Evolutionary conservation across 2,329 filamentous ascomycete species (phyloP).

Genomic region (Exserohilum turcica): DNA sequence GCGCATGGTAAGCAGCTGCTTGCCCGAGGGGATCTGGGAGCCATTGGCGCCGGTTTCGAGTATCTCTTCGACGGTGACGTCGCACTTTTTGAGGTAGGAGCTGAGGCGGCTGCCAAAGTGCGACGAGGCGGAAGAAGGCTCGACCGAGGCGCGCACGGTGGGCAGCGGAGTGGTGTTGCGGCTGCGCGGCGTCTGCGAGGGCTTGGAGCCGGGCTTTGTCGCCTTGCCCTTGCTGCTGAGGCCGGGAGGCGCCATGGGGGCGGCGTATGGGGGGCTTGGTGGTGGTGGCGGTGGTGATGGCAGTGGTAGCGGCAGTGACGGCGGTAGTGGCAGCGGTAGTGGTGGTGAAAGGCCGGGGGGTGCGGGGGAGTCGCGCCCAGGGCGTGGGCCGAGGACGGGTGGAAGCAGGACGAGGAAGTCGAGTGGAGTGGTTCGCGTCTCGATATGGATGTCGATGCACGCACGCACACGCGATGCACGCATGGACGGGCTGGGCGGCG

Average conservation of each 20-base stretch:
- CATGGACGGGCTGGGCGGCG: no score
- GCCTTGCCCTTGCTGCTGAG: constrained; percentile 59
- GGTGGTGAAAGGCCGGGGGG: constrained; percentile 2
- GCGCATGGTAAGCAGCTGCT: constrained; percentile 67
- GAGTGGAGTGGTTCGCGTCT: background rate
- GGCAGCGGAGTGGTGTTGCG: constrained; percentile 78
- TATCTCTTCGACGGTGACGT: constrained; percentile 70
- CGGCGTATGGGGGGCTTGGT: background rate
- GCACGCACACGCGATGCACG: no score
- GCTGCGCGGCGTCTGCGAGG: constrained; percentile 56
- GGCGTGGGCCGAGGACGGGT: background rate
- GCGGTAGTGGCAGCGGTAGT: background rate
- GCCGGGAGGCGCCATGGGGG: constrained; percentile 39
- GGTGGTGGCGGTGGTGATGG: no score
- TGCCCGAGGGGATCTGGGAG: constrained; percentile 60
- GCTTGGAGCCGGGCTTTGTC: constrained; percentile 46
- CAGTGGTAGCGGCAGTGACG: background rate
- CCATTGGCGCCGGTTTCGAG: constrained; percentile 66
- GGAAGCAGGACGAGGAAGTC: no score
- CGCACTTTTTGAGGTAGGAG: constrained; percentile 62
- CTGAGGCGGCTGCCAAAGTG: constrained; percentile 66
- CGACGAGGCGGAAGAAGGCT: constrained; percentile 49
- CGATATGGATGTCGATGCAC: background rate
- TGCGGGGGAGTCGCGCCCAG: constrained; percentile 16
- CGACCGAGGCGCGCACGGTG: constrained; percentile 55